phyloP scores from a whole-genome alignment of 169 alveolate genomes.

The Blepharisma undulans region DNA sequence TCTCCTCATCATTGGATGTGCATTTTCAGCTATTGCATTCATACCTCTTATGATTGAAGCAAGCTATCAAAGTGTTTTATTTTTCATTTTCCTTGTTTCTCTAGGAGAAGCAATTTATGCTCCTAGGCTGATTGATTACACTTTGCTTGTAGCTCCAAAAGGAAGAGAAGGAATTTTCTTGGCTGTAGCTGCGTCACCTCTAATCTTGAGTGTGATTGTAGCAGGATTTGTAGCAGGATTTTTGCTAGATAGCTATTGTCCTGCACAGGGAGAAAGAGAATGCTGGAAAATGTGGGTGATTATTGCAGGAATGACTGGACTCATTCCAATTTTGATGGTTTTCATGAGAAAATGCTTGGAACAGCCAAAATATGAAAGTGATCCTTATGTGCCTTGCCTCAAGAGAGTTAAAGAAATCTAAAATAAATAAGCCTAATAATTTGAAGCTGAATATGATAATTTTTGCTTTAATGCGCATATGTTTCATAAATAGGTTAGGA shows the following conservation, averaged over 20 bases:
- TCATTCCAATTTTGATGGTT: not conserved
- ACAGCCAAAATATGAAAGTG: too few relatives aligned
- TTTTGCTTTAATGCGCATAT: too few relatives aligned
- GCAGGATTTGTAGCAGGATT: conserved; percentile 41
- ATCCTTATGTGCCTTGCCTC: too few relatives aligned
- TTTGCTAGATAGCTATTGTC: conserved; percentile 47
- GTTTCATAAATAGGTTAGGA: too few relatives aligned
- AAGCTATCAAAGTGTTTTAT: conserved; percentile 24
- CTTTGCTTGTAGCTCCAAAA: conserved; percentile 46
- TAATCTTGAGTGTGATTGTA: not conserved
- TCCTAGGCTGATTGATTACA: conserved; percentile 59
- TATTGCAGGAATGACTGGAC: not conserved
- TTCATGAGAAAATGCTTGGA: not conserved
- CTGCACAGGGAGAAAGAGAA: conserved; percentile 29
- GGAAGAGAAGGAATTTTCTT: conserved; percentile 60
- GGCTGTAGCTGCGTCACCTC: conserved; percentile 50
- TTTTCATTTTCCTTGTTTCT: conserved; percentile 44
- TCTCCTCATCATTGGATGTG: conserved; percentile 48
- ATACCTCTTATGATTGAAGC: conserved; percentile 40
- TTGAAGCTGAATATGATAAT: too few relatives aligned
- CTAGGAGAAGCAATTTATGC: conserved; percentile 61
- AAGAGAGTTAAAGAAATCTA: too few relatives aligned
- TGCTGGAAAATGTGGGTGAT: conserved; percentile 39
- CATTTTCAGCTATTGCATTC: conserved; percentile 50
- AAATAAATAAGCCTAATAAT: too few relatives aligned